These are phyloP conservation scores for Aspergillus carbonarius DNA, from an alignment of 2,329 filamentous ascomycete genomes.

Conservation along the genomic window DNA sequence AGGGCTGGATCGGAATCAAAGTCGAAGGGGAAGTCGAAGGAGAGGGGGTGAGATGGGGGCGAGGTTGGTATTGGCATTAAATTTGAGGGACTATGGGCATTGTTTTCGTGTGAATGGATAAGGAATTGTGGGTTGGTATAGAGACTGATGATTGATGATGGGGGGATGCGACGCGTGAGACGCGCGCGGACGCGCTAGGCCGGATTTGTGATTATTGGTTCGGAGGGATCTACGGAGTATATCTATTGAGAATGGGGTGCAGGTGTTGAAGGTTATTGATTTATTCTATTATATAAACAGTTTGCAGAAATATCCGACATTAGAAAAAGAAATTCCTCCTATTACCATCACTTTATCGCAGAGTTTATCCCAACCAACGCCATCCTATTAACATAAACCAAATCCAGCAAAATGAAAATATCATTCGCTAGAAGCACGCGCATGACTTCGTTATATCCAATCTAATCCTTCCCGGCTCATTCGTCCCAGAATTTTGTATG, in stretches of 20 bases:
- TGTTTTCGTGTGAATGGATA: too few relatives aligned
- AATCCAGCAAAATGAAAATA: background rate
- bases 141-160: conserved; percentile 8
- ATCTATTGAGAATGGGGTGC: too few relatives aligned
- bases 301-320: background rate
- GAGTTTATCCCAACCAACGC: background rate
- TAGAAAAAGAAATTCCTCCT: background rate
- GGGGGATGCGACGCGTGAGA: conserved; percentile 15
- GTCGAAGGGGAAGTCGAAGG: conserved; percentile 53
- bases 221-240: too few relatives aligned
- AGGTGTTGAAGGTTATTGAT: too few relatives aligned
- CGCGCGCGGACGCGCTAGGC: conserved; percentile 32
- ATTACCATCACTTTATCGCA: background rate
- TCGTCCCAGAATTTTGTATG: background rate
- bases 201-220: conserved; percentile 12
- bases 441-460: background rate
- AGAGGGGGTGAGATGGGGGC: conserved; percentile 42
- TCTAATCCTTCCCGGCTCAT: too few relatives aligned
- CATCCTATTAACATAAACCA: background rate
- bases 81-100: too few relatives aligned
- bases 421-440: background rate
- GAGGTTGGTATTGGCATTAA: conserved; percentile 30
- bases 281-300: background rate
- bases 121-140: too few relatives aligned
- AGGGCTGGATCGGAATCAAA: conserved; percentile 53